phyloP scores from a whole-genome alignment of 768 basidiomycete genomes.

The Auriscalpium vulgare region DNA sequence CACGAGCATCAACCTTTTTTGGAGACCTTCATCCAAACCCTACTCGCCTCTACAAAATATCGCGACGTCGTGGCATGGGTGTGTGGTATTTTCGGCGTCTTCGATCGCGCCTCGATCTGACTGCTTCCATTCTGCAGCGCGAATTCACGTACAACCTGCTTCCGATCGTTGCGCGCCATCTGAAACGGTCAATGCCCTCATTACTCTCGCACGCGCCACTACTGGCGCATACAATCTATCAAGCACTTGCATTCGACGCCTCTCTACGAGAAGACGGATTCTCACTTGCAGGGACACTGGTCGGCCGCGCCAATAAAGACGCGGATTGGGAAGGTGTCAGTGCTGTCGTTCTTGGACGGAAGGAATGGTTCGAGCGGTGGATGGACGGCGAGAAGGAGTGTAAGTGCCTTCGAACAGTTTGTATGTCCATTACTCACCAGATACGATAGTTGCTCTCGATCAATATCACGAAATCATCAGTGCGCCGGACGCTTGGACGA shows the following conservation, averaged over 20 bases:
- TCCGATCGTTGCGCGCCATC: conserved; percentile 68
- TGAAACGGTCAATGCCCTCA: conserved; percentile 64
- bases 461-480: conserved; percentile 83
- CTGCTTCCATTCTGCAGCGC: conserved; percentile 36
- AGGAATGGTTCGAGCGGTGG: conserved; percentile 91
- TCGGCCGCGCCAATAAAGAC: conserved; percentile 20
- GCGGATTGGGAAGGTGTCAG: conserved; percentile 69
- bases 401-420: conserved; percentile 32
- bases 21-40: conserved; percentile 60
- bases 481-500: conserved; percentile 77
- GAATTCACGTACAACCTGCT: conserved; percentile 79
- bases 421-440: neutral
- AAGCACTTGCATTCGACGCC: conserved; percentile 83
- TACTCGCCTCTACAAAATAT: conserved; percentile 60
- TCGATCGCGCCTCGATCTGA: neutral
- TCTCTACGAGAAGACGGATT: conserved; percentile 71
- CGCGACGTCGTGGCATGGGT: conserved; percentile 71
- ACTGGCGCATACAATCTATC: conserved; percentile 93
- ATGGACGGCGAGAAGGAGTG: conserved; percentile 83
- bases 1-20: conserved; percentile 84
- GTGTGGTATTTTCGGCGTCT: conserved; percentile 14
- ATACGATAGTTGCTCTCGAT: conserved; percentile 65
- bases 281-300: conserved; percentile 44
- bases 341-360: conserved; percentile 70
- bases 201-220: conserved; percentile 74